phyloP scores from a whole-genome alignment of 108 stramenopile species.

The Phaeodactylum tricornutum region DNA sequence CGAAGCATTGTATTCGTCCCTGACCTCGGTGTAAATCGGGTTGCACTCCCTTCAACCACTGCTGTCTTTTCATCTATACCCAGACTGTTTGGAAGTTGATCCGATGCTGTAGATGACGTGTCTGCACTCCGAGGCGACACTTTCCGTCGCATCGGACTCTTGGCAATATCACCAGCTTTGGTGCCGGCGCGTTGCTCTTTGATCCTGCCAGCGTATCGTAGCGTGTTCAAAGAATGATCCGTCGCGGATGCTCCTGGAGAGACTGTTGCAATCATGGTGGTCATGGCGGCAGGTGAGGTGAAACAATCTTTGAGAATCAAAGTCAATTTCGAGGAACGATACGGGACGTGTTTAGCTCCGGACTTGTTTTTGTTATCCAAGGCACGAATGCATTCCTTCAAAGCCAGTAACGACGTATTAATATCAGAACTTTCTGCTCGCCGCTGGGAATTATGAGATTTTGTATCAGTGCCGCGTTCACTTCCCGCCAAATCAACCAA shows the following conservation, averaged over 20 bases:
- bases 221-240: slow-evolving; percentile 97
- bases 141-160: background rate
- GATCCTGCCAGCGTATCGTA: slow-evolving; percentile 94
- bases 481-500: slow-evolving; percentile 96
- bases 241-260: slow-evolving; percentile 85
- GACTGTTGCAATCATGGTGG: slow-evolving; percentile 98
- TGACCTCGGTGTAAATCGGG: background rate
- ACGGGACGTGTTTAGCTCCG: slow-evolving; percentile 85
- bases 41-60: background rate
- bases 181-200: slow-evolving; percentile 76
- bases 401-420: slow-evolving; percentile 91
- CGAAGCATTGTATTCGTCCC: background rate
- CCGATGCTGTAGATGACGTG: background rate
- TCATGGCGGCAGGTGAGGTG: slow-evolving; percentile 76
- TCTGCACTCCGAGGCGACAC: background rate
- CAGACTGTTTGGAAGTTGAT: no score
- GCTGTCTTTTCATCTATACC: no score
- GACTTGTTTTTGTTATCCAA: slow-evolving; percentile 48
- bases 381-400: slow-evolving; percentile 97
- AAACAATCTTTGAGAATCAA: slow-evolving; percentile 97
- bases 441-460: slow-evolving; percentile 89
- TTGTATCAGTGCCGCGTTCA: slow-evolving; percentile 94
- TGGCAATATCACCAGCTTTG: background rate
- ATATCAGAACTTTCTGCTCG: slow-evolving; percentile 95
- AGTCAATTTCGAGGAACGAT: slow-evolving; percentile 96